Base-by-base conservation (phyloP, 2,329 filamentous ascomycete genomes). In the Fusarium devonianum region DNA sequence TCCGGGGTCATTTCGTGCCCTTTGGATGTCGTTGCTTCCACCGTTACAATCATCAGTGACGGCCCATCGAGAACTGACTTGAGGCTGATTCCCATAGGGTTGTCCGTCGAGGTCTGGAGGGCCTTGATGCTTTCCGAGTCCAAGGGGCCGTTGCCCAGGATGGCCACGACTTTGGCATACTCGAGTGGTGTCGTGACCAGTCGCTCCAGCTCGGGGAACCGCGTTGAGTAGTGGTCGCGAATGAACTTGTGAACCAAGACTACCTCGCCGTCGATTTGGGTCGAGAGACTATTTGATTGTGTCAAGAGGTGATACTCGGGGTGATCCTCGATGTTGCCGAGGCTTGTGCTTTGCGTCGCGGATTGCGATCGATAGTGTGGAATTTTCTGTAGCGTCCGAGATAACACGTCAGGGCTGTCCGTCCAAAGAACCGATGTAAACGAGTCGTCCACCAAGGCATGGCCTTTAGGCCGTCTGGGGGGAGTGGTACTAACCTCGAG, bases 231-330 rank as follows among this genome's bases (percentile, higher is more conserved):
- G 73, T 97, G 91, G 67, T 99, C 94, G 66, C 93, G 85, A 51
- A 97, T 91, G 71, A 91, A 95, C 74, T 99, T 99, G 79, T 99
- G 94, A 16, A 97, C 90, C 7, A 94, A 82, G 23, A 89, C 89
- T 34, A 97, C 89, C 71, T 97, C 93, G 68, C 90, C 90, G 62
- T 96, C 92, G 61, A 97, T 97, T 56, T 89, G 88, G 5, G 93
- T 95, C 1, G 94, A 96, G 7, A 96, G 81, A 17, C 87, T 89
- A 69, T 96, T 96, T 12, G 92, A 92, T 69, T 94, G 87, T 23
- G 90, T 95, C 49, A 96, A 76, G 25, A 96, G 84, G 71, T 90
- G 86, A 72, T 96, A 96, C 70, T 96, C 92, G 40, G 91, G 91
- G 64, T 96, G 92, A 67, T 96, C 91, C 73, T 96, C 92, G 65